Percentiles rank a stretch among this genome's conserved stretches.
phyloP scores from a whole-genome alignment of 2,329 filamentous ascomycete genomes.

The Alternaria ethzedia region DNA sequence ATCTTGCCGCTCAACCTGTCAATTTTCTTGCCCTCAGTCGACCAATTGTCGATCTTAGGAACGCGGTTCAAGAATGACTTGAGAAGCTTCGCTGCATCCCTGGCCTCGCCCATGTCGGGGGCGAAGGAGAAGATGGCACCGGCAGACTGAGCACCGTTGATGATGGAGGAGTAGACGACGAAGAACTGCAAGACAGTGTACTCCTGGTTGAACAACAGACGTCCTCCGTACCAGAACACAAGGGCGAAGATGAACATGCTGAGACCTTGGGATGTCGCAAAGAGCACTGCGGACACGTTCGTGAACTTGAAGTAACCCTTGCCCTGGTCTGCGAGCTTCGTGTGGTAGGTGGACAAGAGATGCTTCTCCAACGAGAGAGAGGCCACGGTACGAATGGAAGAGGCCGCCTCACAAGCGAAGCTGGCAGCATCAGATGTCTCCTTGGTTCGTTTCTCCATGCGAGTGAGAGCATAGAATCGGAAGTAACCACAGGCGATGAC shows the following conservation, averaged over 20 bases:
- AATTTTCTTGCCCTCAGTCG: constrained; percentile 54
- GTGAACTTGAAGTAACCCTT: constrained; percentile 74
- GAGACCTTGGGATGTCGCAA: constrained; percentile 83
- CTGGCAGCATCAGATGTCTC: constrained; percentile 80
- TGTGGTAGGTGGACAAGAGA: constrained; percentile 75
- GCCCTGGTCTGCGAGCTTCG: constrained; percentile 72
- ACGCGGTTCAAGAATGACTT: constrained; percentile 84
- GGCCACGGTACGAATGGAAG: constrained; percentile 93
- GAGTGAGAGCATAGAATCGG: constrained; percentile 86
- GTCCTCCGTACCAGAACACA: constrained; percentile 49
- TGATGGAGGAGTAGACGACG: constrained; percentile 83
- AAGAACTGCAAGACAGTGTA: constrained; percentile 88
- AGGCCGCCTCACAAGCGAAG: constrained; percentile 93
- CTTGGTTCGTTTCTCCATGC: constrained; percentile 78
- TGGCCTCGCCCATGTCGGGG: constrained; percentile 94
- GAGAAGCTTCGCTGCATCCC: constrained; percentile 80
- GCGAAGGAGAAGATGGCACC: constrained; percentile 93
- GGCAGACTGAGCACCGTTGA: constrained; percentile 91
- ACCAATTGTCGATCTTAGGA: constrained; percentile 68
- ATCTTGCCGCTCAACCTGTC: constrained; percentile 68
- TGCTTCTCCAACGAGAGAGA: constrained; percentile 86
- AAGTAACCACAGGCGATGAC: constrained; percentile 83
- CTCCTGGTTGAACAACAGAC: constrained; percentile 48
- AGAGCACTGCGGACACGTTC: constrained; percentile 76
- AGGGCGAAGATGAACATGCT: constrained; percentile 55